Evolutionary conservation across 176 grass and related monocot genomes (phyloP), one percentile per base, ranked within the genome.

Genomic region (Oryza glumipatula): DNA sequence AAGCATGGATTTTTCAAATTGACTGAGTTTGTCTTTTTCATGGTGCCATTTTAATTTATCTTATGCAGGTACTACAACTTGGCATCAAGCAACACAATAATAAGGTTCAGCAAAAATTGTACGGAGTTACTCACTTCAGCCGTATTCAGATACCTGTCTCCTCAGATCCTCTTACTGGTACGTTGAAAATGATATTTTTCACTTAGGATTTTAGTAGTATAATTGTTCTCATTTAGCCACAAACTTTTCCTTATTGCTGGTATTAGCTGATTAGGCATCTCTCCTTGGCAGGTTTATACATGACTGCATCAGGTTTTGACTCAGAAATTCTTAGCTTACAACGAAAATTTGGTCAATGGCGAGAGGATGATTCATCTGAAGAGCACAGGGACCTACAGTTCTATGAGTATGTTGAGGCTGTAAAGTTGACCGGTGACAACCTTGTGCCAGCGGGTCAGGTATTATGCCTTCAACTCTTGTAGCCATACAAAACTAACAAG

Each of bases 391-490:
- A 95, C 70, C 87, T 98, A 82, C 84, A 92, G 72, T 98, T 98
- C 80, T 96, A 98, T 91, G 96, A 98, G 78, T 96, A 96, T 39
- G 93, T 98, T 70, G 93, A 98, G 88, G 96, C 89, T 39, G 85
- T 76, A 71, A 98, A 94, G 80, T 85, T 98, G 82, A 94, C 89
- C 84, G 93, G 93, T 24, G 91, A 92, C 64, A 92, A 90, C 64
- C 88, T 91, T 68, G 85, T 90, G 72, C 91, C 96, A 76, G 88
- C 89, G 36, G 93, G 91, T 85, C 91, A 98, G 91, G 96, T 98
- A 88, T 81, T 77, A 80, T 88, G 41, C 11, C n/a, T 60, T 75
- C 56, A 46, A 23, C 61, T 70, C 30, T 65, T 66, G 16, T n/a
- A 48, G 58, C 12, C 14, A 67, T 49, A 36, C 35, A 72, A 13